Conservation (phyloP, 768 basidiomycete species). For the Mycena albidolilacea region DNA sequence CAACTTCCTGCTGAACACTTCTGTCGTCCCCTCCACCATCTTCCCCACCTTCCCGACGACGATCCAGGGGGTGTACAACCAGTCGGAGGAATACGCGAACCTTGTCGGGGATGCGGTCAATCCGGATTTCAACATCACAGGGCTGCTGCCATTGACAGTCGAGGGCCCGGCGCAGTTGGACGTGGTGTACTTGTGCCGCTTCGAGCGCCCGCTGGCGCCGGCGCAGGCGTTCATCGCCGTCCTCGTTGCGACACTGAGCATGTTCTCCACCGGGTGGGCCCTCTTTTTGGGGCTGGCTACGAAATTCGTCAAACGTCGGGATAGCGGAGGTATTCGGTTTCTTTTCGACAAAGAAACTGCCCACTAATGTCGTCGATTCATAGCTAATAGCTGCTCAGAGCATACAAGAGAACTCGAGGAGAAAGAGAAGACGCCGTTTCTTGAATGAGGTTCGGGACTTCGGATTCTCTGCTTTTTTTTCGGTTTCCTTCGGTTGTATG, state of each 20-base stretch:
- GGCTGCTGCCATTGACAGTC: slow-evolving; percentile 6
- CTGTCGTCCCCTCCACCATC: slow-evolving; percentile 11
- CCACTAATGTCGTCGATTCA: background rate
- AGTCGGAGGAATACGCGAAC: slow-evolving; percentile 2
- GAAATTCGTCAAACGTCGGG: slow-evolving; percentile 2
- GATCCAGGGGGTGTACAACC: background rate
- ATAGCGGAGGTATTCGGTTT: background rate
- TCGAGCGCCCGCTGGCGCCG: slow-evolving; percentile 28
- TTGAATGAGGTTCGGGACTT: background rate
- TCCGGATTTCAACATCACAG: background rate
- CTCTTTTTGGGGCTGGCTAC: slow-evolving; percentile 1
- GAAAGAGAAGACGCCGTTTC: slow-evolving; percentile 5
- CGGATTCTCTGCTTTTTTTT: no score
- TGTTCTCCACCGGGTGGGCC: slow-evolving; percentile 38
- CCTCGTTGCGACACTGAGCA: slow-evolving; percentile 45
- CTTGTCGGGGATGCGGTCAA: slow-evolving; percentile 14
- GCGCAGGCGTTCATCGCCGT: slow-evolving; percentile 42
- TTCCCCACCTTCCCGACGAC: slow-evolving; percentile 1
- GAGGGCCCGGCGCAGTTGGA: slow-evolving; percentile 29
- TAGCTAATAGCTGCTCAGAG: slow-evolving; percentile 12
- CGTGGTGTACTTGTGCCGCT: slow-evolving; percentile 38
- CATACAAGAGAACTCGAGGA: background rate
- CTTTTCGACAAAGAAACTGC: background rate
- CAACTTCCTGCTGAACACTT: slow-evolving; percentile 46
- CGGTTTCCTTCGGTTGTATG: no score